Base-by-base conservation (phyloP, 2,329 filamentous ascomycete genomes). In the Tolypocladium album region DNA sequence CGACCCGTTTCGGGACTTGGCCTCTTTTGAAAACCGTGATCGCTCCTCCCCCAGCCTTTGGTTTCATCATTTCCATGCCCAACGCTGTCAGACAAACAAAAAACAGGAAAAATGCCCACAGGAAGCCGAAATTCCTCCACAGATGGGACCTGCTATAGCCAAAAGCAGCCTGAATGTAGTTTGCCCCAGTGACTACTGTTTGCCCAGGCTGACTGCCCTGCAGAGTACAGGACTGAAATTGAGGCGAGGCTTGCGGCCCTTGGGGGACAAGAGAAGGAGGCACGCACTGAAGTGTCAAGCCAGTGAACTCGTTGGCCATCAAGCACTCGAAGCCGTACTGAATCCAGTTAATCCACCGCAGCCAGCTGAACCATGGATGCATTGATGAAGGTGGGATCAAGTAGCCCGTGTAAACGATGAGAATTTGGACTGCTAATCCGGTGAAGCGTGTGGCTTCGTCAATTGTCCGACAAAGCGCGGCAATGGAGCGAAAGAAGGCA, bases 91-190 rank as follows among this genome's bases (percentile, higher is more conserved):
- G 73, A 13, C 86, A 64, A 15, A 95, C 82, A 68, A 93, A 95
- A 6, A 91, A 79, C 1, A 90, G 78, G 1, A 85, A 82, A 64
- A 90, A 94, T 0, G 87, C 89, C 65, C 92, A 85, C 1, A 94
- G 74, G 4, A 92, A 86, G 39, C 88, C 89, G 67, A 89, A 91
- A 69, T 93, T 92, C 4, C 89, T 84, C 88, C 88, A 90, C 9
- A 87, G 73, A 65, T 90, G 81, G 0, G 75, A 72, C 1, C 80
- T 73, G 5, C 73, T 76, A 68, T 89, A 90, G 2, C 74, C 70
- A 64, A 82, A 87, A 4, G 73, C 69, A 71, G 76, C 11, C 72
- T 71, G 27, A 66, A 89, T 75, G 58, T 86, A 89, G 0, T 72
- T 74, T 17, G 79, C 75, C 0, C 87, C 87, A 0, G 74, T 67